Percentiles rank a stretch among this genome's conserved stretches.
These are phyloP conservation scores for Nitzschia putrida DNA, from an alignment of 108 stramenopile genomes.

Conservation along the genomic window DNA sequence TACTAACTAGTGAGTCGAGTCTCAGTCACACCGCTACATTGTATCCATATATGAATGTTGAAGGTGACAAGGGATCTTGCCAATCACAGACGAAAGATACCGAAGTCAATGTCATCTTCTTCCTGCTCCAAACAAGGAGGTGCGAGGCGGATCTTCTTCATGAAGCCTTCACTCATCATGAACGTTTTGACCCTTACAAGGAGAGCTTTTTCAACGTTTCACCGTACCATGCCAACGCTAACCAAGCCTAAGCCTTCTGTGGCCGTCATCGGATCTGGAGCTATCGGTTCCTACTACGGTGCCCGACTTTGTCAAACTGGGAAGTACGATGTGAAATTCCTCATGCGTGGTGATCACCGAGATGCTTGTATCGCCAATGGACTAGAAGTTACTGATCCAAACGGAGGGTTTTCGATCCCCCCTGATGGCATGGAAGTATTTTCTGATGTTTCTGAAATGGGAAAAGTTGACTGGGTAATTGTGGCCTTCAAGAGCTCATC, in stretches of 20 bases:
- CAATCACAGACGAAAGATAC: too few species aligned
- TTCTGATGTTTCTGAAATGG: constrained; percentile 38
- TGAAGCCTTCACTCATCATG: too few species aligned
- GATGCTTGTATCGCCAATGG: constrained; percentile 51
- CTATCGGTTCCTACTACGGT: constrained; percentile 74
- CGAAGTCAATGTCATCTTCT: too few species aligned
- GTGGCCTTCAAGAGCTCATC: constrained; percentile 70
- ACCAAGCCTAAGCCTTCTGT: constrained; percentile 19
- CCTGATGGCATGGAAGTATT: constrained; percentile 57
- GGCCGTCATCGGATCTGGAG: constrained; percentile 64
- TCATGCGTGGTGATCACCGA: constrained; percentile 71
- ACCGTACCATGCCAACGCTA: too few species aligned
- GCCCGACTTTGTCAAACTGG: constrained; percentile 75
- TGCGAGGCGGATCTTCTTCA: too few species aligned
- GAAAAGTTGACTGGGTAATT: constrained; percentile 78
- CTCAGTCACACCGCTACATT: too few species aligned
- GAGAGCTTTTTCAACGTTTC: too few species aligned
- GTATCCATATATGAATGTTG: too few species aligned
- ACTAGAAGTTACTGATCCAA: constrained; percentile 57
- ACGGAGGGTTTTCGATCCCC: constrained; percentile 74
- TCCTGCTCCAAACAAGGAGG: too few species aligned
- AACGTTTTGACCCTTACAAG: too few species aligned
- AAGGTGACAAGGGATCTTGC: too few species aligned
- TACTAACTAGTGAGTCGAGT: too few species aligned
- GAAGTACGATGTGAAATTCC: constrained; percentile 66